Conservation (phyloP, 805 yeast species). For the Kazachstania kunashirensis region DNA sequence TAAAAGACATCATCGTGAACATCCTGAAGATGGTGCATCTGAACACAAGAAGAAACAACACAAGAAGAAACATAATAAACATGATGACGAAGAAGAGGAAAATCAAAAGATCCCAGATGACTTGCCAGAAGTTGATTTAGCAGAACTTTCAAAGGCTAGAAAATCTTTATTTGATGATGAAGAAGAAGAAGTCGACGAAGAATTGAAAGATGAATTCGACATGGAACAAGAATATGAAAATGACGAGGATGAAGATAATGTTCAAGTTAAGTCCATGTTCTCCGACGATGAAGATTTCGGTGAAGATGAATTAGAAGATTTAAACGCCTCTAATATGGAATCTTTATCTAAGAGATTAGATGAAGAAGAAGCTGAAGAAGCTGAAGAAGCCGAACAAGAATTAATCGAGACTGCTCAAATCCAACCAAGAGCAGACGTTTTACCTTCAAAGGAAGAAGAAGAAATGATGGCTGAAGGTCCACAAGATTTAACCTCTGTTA, state of each 20-base stretch:
- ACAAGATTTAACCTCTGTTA: slow-evolving; percentile 67
- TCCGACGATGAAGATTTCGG: slow-evolving; percentile 64
- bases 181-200: slow-evolving; percentile 31
- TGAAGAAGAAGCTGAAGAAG: slow-evolving; percentile 48
- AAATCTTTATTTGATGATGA: slow-evolving; percentile 65
- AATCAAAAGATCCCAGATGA: slow-evolving; percentile 19
- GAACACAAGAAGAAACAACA: not conserved
- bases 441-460: slow-evolving; percentile 65
- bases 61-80: slow-evolving; percentile 12
- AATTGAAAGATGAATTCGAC: slow-evolving; percentile 42
- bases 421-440: slow-evolving; percentile 67
- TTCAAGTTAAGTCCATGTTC: slow-evolving; percentile 55
- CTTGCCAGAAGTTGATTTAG: slow-evolving; percentile 57
- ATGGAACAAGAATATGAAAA: slow-evolving; percentile 44
- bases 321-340: slow-evolving; percentile 79
- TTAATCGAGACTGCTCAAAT: slow-evolving; percentile 45
- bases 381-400: slow-evolving; percentile 52
- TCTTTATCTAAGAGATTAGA: slow-evolving; percentile 61
- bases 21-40: not conserved
- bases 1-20: slow-evolving; percentile 4
- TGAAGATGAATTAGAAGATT: slow-evolving; percentile 54
- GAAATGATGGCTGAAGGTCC: slow-evolving; percentile 45
- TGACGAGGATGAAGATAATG: slow-evolving; percentile 30
- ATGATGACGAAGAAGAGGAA: slow-evolving; percentile 6
- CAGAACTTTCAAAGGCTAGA: slow-evolving; percentile 58